phyloP scores from a whole-genome alignment of 2,329 filamentous ascomycete genomes.

The Colletotrichum navitas region DNA sequence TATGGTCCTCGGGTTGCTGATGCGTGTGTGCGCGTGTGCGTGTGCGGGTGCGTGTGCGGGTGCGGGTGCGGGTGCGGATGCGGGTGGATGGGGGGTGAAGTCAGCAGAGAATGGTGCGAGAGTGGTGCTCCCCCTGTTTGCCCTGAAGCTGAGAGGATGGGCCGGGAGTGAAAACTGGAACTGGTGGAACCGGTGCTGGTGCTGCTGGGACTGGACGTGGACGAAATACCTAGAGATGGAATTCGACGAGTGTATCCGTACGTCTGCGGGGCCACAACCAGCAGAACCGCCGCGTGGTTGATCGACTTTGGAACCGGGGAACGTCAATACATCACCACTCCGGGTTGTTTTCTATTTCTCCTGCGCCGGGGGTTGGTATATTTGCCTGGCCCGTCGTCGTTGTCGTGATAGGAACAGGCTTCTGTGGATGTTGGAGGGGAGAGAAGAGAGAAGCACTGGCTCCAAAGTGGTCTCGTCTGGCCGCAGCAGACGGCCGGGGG shows the following conservation, averaged over 20 bases:
- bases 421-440: background rate
- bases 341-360: background rate
- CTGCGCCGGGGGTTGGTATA: background rate
- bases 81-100: conserved; percentile 20
- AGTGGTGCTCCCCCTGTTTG: conserved; percentile 14
- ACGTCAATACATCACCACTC: background rate
- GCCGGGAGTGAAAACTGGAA: background rate
- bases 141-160: conserved; percentile 6
- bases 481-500: background rate
- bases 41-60: conserved; percentile 22
- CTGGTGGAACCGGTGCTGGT: conserved; percentile 1
- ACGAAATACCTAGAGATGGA: too few species aligned
- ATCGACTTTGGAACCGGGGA: background rate
- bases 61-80: conserved; percentile 31
- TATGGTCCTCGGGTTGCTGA: conserved; percentile 3
- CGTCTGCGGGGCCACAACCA: background rate
- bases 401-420: background rate
- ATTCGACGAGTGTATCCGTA: too few species aligned
- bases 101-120: background rate
- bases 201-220: conserved; percentile 1
- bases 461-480: conserved; percentile 14
- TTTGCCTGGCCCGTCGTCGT: background rate
- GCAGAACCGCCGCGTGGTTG: background rate
- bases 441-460: conserved; percentile 23
- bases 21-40: conserved; percentile 1